These are phyloP conservation scores for Corymbia maculata DNA, from an alignment of 345 rosid species.

Conservation along the genomic window DNA sequence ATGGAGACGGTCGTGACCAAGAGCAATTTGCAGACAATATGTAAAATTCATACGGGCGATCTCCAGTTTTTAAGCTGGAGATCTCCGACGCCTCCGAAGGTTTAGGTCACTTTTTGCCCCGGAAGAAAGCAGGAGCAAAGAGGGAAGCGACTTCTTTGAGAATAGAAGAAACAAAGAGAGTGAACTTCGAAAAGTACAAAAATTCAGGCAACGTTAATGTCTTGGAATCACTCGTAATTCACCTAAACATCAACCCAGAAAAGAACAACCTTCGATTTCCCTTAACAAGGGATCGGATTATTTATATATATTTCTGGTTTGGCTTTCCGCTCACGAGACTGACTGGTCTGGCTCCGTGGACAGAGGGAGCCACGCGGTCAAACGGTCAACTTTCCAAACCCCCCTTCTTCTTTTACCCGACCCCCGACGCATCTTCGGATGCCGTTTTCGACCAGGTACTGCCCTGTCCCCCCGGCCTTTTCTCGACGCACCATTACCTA, in stretches of 20 bases:
- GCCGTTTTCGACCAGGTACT: slow-evolving; percentile 2
- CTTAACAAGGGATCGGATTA: neutral
- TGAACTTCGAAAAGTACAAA: neutral
- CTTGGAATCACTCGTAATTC: neutral
- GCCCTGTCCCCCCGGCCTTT: neutral
- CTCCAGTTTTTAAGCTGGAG: neutral
- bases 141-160: neutral
- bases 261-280: neutral
- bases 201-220: neutral
- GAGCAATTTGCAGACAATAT: neutral
- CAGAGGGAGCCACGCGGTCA: neutral
- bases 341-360: neutral
- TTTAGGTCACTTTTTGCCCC: neutral
- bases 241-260: neutral
- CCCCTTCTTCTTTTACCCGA: neutral
- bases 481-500: neutral
- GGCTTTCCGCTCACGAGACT: neutral
- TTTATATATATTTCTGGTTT: neutral
- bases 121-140: neutral
- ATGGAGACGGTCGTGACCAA: fast-evolving
- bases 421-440: neutral
- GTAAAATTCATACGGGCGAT: fast-evolving
- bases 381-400: neutral
- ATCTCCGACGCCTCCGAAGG: neutral
- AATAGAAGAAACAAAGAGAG: neutral